phyloP scores from a whole-genome alignment of 805 yeast genomes.

The Suhomyces kilbournensis region DNA sequence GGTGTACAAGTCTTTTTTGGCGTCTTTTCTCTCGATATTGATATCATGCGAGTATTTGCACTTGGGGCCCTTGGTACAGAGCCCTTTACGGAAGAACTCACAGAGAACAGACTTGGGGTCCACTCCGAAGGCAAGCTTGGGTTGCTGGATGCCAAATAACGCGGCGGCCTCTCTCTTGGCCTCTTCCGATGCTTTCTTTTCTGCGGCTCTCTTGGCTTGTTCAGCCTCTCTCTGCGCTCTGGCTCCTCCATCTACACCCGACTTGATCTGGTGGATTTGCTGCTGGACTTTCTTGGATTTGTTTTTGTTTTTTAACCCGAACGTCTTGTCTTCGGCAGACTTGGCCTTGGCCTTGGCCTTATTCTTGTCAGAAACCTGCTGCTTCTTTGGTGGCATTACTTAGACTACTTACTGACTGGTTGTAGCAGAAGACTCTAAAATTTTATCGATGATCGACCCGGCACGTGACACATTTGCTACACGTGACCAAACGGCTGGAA shows the following conservation, averaged over 20 bases:
- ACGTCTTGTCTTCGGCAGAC: constrained; percentile 80
- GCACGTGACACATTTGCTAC: background rate
- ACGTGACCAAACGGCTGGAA: too few species aligned
- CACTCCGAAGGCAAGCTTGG: constrained; percentile 93
- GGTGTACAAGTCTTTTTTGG: constrained; percentile 87
- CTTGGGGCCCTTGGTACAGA: constrained; percentile 79
- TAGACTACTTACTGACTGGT: background rate
- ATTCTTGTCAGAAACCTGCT: constrained; percentile 52
- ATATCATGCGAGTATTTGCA: constrained; percentile 95
- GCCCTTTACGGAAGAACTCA: constrained; percentile 78
- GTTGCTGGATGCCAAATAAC: constrained; percentile 67
- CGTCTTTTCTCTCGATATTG: constrained; percentile 79
- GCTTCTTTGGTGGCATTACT: constrained; percentile 72
- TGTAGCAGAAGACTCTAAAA: background rate
- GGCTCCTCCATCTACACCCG: constrained; percentile 46
- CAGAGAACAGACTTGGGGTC: constrained; percentile 95
- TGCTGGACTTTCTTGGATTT: constrained; percentile 79
- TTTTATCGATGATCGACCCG: background rate
- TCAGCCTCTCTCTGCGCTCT: constrained; percentile 76
- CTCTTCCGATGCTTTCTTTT: constrained; percentile 85
- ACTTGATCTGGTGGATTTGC: constrained; percentile 46
- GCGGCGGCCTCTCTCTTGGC: constrained; percentile 87
- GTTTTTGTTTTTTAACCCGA: constrained; percentile 94
- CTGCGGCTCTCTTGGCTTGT: constrained; percentile 61
- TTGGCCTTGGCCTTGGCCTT: constrained; percentile 64